Percentiles rank a stretch among this genome's conserved stretches.
Conservation (phyloP, 169 alveolate species). For the Babesia ovis region DNA sequence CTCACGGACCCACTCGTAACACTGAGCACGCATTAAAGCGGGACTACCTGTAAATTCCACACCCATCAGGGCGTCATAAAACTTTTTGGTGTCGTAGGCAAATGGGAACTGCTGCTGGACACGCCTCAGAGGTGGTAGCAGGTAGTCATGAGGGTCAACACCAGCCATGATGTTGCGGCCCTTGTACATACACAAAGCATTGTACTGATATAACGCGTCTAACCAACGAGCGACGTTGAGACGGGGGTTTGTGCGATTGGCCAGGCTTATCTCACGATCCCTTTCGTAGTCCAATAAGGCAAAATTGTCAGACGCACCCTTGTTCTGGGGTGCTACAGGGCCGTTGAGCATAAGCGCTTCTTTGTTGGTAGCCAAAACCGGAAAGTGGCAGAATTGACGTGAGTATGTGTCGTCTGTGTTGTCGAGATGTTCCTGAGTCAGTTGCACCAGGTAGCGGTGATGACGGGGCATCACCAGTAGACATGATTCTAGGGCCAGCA, state of each 20-base stretch:
- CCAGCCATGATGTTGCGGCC: constrained; percentile 10
- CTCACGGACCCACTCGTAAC: constrained; percentile 42
- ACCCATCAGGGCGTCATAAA: constrained; percentile 29
- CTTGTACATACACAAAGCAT: constrained; percentile 42
- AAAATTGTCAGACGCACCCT: background rate
- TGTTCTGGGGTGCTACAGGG: background rate
- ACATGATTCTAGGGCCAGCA: constrained; percentile 16
- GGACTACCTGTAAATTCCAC: constrained; percentile 38
- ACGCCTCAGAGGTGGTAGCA: constrained; percentile 29
- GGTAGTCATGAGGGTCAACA: constrained; percentile 27
- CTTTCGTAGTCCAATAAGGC: constrained; percentile 10
- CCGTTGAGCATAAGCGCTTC: constrained; percentile 34
- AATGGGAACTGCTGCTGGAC: constrained; percentile 32
- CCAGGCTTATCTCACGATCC: constrained; percentile 5
- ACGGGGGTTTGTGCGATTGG: constrained; percentile 1
- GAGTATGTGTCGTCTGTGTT: constrained; percentile 38
- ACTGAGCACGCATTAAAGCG: constrained; percentile 32
- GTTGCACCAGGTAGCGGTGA: constrained; percentile 34
- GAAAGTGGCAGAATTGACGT: constrained; percentile 55
- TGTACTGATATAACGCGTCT: constrained; percentile 33
- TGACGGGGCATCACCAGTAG: constrained; percentile 51
- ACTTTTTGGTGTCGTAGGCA: constrained; percentile 33
- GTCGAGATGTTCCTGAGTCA: constrained; percentile 51
- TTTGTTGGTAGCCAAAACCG: constrained; percentile 44
- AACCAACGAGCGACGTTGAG: constrained; percentile 30